Base-by-base conservation (phyloP, 257 asterid genomes). In the Capsicum baccatum region DNA sequence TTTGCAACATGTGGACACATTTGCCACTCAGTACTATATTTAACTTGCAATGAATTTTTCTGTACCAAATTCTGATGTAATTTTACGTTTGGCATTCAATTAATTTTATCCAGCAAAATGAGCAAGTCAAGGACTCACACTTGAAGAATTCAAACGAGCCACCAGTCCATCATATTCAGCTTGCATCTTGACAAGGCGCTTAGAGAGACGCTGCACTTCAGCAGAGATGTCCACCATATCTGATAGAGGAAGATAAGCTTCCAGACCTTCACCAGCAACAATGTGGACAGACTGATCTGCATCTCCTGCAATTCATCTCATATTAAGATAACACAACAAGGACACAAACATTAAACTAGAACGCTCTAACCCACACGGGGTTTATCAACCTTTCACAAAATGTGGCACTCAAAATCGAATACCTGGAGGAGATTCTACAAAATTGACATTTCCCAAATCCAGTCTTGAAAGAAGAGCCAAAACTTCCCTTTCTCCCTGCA, bases 241-340 rank as follows among this genome's bases (percentile, higher is more conserved):
- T 62, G 98, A 92, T 58, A 96, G 98, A 19, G 99, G 99, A 88
- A 96, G 98, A 87, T 96, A 94, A 48, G 98, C 98, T 89, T 94
- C 99, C 85, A 96, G 88, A 76, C 98, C 98, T 88, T 96, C 99
- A 85, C 98, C 87, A 8, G 95, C 99, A 86, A 96, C 95, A 21
- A 94, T 91, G 88, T 96, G 99, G 85, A 94, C 93, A 37, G 97
- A 96, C 86, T 89, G 93, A 87, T 91, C 89, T 60, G 96, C 99
- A 68, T 93, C 93, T 80, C 95, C 98, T 94, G 95, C 35, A 89
- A 66, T 88, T 84, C 88, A 66, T 87, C 84, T 80, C 80, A 71
- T 59, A 62, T 88, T 79, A 84, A 67, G 73, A 26, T 86, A 80
- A 79, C 48, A 80, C 79, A 21, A n/a, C 67, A 50, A 35, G 19